phyloP scores from a whole-genome alignment of 352 stramenopile species.

The Thalassiosira delicatula region DNA sequence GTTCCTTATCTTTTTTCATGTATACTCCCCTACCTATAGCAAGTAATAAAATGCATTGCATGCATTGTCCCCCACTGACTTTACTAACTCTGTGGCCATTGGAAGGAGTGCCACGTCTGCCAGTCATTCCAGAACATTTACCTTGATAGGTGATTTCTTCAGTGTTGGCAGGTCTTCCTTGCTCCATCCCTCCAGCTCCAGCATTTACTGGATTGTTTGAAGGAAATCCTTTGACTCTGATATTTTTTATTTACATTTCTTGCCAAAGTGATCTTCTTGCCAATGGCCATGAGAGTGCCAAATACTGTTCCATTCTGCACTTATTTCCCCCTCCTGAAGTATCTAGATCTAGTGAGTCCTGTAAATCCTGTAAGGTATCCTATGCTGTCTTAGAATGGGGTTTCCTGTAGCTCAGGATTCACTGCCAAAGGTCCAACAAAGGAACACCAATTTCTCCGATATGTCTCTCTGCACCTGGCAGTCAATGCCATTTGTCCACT shows the following conservation, averaged over 20 bases:
- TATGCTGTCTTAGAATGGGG: neutral
- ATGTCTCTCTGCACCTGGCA: slow-evolving; percentile 9
- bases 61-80: slow-evolving; percentile 17
- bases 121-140: slow-evolving; percentile 25
- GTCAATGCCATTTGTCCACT: slow-evolving; percentile 42
- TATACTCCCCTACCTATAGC: too few species aligned
- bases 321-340: neutral
- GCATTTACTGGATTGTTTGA: neutral
- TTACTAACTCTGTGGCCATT: neutral
- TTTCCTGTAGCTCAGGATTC: slow-evolving; percentile 21
- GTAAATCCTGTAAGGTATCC: slow-evolving; percentile 17
- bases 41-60: slow-evolving; percentile 52
- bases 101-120: neutral
- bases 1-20: too few species aligned
- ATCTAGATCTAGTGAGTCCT: neutral
- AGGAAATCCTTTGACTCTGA: too few species aligned
- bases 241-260: neutral
- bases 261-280: neutral
- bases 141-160: slow-evolving; percentile 28
- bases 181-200: neutral
- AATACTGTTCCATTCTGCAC: neutral
- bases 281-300: neutral
- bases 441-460: slow-evolving; percentile 20
- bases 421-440: slow-evolving; percentile 21
- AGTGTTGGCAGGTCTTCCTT: slow-evolving; percentile 16